These are phyloP conservation scores for Solanum bukasovii DNA, from an alignment of 257 asterid genomes.

Conservation along the genomic window DNA sequence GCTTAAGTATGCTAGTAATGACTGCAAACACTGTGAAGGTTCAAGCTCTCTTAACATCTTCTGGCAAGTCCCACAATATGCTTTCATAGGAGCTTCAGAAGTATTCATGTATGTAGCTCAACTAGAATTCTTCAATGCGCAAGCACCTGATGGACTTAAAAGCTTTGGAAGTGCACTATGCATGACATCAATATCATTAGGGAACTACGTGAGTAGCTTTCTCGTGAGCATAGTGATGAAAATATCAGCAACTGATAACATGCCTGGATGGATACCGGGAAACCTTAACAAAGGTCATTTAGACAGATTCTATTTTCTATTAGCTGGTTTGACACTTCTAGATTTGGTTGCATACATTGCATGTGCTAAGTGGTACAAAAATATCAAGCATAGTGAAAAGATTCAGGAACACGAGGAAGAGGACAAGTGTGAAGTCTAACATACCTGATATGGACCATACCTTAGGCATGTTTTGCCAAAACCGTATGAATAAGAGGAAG, in stretches of 20 bases:
- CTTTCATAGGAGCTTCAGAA: constrained; percentile 83
- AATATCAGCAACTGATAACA: constrained; percentile 50
- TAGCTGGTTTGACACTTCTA: constrained; percentile 62
- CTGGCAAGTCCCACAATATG: constrained; percentile 95
- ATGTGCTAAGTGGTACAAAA: constrained; percentile 65
- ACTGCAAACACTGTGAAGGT: constrained; percentile 62
- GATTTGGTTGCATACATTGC: constrained; percentile 54
- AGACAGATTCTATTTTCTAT: constrained; percentile 69
- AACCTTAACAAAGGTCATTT: constrained; percentile 84
- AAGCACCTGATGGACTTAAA: constrained; percentile 87
- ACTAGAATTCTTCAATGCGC: constrained; percentile 80
- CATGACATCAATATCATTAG: constrained; percentile 89
- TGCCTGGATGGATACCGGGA: constrained; percentile 94
- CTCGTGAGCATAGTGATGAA: constrained; percentile 76
- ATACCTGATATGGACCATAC: neutral
- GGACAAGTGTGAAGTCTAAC: constrained; percentile 23
- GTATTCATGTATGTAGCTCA: constrained; percentile 97
- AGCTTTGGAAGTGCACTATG: constrained; percentile 97
- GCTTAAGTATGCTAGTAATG: constrained; percentile 52
- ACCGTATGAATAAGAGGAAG: neutral
- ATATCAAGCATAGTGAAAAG: constrained; percentile 46
- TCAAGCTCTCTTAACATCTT: constrained; percentile 85
- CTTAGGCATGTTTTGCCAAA: neutral
- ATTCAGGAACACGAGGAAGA: constrained; percentile 15
- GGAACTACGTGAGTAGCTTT: constrained; percentile 81